These are phyloP conservation scores for Aspergillus sp. DNA, from an alignment of 2,329 filamentous ascomycete genomes.

Conservation along the genomic window DNA sequence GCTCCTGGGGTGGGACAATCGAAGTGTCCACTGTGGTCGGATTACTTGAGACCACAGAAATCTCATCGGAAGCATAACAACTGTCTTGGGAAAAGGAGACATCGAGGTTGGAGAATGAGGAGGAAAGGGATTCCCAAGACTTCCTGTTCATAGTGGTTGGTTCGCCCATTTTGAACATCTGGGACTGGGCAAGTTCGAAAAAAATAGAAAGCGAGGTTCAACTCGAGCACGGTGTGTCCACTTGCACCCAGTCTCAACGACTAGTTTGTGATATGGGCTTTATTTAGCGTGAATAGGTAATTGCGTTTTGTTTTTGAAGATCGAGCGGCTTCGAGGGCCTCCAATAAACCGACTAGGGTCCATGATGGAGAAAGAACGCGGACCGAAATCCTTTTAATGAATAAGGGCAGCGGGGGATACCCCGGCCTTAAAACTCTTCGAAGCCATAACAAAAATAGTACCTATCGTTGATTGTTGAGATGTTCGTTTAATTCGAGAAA, in stretches of 20 bases:
- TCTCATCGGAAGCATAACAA: conserved; percentile 32
- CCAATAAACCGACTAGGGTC: conserved; percentile 18
- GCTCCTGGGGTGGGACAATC: conserved; percentile 14
- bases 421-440: conserved; percentile 14
- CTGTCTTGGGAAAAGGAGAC: conserved; percentile 33
- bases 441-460: conserved; percentile 16
- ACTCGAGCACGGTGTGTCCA: too few species aligned
- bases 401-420: conserved; percentile 18
- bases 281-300: conserved; percentile 1
- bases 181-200: background rate
- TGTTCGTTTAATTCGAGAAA: conserved; percentile 4
- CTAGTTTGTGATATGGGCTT: background rate
- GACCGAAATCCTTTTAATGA: conserved; percentile 19
- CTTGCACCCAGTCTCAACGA: too few species aligned
- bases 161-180: conserved; percentile 19
- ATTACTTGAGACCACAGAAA: conserved; percentile 25
- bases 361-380: conserved; percentile 22
- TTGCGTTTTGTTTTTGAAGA: conserved; percentile 4
- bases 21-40: conserved; percentile 16
- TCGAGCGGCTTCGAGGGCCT: conserved; percentile 26
- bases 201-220: too few species aligned
- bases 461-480: conserved; percentile 4
- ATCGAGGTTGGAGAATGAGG: conserved; percentile 29
- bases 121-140: conserved; percentile 32
- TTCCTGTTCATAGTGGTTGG: conserved; percentile 17